phyloP scores from a whole-genome alignment of 2,329 filamentous ascomycete genomes.

The Verticillium nubilum region DNA sequence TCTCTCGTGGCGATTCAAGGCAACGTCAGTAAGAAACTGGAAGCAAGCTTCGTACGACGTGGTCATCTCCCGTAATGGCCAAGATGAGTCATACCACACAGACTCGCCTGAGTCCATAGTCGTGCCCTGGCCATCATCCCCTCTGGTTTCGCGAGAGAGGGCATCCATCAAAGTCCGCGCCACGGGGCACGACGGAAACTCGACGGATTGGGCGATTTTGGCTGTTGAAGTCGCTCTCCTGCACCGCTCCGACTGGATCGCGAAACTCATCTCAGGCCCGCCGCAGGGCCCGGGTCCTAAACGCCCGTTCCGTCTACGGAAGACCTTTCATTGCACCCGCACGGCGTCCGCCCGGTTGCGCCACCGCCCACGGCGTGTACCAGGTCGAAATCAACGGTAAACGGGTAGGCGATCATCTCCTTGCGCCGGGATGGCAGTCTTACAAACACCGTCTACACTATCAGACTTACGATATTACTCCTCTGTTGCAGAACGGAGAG shows the following conservation, averaged over 20 bases:
- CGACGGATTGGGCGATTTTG: slow-evolving; percentile 4
- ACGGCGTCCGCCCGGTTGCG: slow-evolving; percentile 34
- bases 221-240: slow-evolving; percentile 18
- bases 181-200: not conserved
- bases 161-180: slow-evolving; percentile 2
- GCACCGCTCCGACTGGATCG: not conserved
- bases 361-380: slow-evolving; percentile 39
- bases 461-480: slow-evolving; percentile 44
- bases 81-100: not conserved
- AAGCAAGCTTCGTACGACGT: slow-evolving; percentile 4
- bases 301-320: slow-evolving; percentile 26
- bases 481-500: slow-evolving; percentile 25
- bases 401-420: slow-evolving; percentile 28
- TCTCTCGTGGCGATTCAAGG: slow-evolving; percentile 6
- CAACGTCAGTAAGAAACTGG: slow-evolving; percentile 3
- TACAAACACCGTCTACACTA: slow-evolving; percentile 45
- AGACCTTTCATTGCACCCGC: slow-evolving; percentile 20
- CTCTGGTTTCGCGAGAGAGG: slow-evolving; percentile 4
- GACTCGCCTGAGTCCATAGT: slow-evolving; percentile 4
- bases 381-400: slow-evolving; percentile 39
- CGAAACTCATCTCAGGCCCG: not conserved
- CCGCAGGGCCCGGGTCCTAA: slow-evolving; percentile 11
- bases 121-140: slow-evolving; percentile 4
- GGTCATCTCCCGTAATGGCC: not conserved
- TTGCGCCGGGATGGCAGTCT: slow-evolving; percentile 47